Base-by-base conservation (phyloP, 768 basidiomycete genomes). In the Kwoniella sp. region DNA sequence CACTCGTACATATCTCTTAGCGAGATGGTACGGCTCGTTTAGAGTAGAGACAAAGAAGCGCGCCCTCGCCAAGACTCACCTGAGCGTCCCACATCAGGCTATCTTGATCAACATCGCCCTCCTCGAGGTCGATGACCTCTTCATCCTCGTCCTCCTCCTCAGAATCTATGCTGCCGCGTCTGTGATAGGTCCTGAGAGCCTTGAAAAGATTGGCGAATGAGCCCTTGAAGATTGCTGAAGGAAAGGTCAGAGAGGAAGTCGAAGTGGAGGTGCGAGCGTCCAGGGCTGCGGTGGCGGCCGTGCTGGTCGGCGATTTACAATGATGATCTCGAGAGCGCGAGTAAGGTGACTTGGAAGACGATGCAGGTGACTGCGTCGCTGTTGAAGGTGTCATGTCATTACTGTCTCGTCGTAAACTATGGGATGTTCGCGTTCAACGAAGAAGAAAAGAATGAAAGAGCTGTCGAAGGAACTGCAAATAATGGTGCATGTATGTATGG, bases 21-120 rank as follows among this genome's bases (percentile, higher is more conserved):
- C 41, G 41, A 45, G 41, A 20, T 45, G 52, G 4, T 38, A 15
- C 47, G 47, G 7, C 50, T 28, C 50, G 50, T 9, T 51, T 23
- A 51, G 50, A 26, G 11, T 17, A 5, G n/a, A n/a, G n/a, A n/a
- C n/a, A n/a, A n/a, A n/a, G n/a, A n/a, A n/a, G n/a, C n/a, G n/a
- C n/a, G n/a, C n/a, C n/a, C n/a, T n/a, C n/a, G n/a, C n/a, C n/a
- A n/a, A n/a, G n/a, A 70, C 73, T 50, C 41, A 73, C 73, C 65
- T 75, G 73, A 29, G 71, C 73, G 58, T 75, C 73, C 71, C 71
- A 72, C 57, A 72, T 47, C 23, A 75, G 31, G 15, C 57, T 57
- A 13, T 73, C 72, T 55, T 68, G 69, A 62, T 73, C 72, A 4
- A 60, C 51, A 4, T 68, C 71, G 22, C 51, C 71, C 12, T 52